phyloP scores from a whole-genome alignment of 73 alveolate species.

The Paramecium sexaurelia region DNA sequence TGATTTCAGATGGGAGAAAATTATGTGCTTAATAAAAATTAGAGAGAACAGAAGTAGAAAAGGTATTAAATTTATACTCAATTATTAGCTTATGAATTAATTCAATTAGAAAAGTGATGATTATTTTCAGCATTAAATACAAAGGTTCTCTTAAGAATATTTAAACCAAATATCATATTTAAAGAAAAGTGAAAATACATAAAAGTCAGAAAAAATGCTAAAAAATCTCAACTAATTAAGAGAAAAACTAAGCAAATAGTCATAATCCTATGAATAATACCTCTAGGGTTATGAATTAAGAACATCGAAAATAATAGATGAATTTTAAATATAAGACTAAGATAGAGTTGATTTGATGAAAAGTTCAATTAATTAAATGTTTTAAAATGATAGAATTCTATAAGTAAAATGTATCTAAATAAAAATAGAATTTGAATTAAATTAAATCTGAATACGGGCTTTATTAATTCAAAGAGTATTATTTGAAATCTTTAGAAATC shows the following conservation, averaged over 20 bases:
- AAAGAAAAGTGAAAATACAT: not conserved
- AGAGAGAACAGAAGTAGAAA: not conserved
- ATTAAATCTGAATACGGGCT: not conserved
- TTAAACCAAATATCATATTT: not conserved
- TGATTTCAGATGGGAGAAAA: not conserved
- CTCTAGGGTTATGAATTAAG: conserved; percentile 5
- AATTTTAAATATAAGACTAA: not conserved
- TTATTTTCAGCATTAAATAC: not conserved
- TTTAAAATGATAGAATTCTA: not conserved
- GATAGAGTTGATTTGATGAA: not conserved
- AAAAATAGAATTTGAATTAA: not conserved
- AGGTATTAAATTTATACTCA: not conserved
- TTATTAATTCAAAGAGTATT: not conserved
- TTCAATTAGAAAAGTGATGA: not conserved
- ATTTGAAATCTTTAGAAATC: not conserved
- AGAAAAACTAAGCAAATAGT: not conserved
- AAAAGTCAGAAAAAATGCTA: not conserved
- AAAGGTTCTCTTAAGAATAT: not conserved
- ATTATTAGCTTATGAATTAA: not conserved
- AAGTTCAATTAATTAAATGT: not conserved
- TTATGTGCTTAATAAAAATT: not conserved
- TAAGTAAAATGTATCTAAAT: not conserved
- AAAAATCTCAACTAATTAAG: not conserved
- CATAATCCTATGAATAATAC: not conserved
- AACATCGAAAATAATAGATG: not conserved